These are phyloP conservation scores for Magnusiomyces tetraspermus DNA, from an alignment of 1,139 yeast genomes.

Conservation along the genomic window DNA sequence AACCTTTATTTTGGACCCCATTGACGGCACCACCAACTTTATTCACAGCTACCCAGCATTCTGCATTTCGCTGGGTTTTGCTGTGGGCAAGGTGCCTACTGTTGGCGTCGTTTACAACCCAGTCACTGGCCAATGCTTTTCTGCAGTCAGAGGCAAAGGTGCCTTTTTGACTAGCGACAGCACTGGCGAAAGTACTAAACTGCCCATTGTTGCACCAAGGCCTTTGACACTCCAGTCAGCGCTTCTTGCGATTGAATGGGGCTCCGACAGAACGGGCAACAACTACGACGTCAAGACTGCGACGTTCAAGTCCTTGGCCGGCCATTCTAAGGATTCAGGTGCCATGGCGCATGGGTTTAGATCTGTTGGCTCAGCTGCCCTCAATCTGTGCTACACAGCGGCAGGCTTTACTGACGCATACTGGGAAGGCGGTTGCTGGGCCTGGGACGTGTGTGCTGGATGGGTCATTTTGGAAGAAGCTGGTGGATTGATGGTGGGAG, in stretches of 20 bases:
- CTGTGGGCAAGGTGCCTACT: conserved; percentile 40
- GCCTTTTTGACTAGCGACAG: no score
- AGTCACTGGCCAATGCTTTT: conserved; percentile 40
- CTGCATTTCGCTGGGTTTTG: conserved; percentile 50
- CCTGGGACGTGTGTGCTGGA: conserved; percentile 61
- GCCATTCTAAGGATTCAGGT: conserved; percentile 35
- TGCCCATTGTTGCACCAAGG: conserved; percentile 34
- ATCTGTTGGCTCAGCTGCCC: conserved; percentile 51
- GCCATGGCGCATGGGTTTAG: conserved; percentile 53
- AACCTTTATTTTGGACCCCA: conserved; percentile 53
- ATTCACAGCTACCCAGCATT: conserved; percentile 51
- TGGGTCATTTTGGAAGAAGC: conserved; percentile 52
- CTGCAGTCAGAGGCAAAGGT: conserved; percentile 46
- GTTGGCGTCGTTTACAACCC: conserved; percentile 56
- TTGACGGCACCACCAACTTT: conserved; percentile 57
- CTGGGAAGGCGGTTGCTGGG: conserved; percentile 58
- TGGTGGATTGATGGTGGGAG: conserved; percentile 48
- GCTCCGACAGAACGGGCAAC: conserved; percentile 45
- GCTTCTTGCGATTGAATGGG: conserved; percentile 51
- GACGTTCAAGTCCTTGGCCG: conserved; percentile 40
- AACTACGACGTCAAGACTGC: conserved; percentile 41
- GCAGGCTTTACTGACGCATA: conserved; percentile 48
- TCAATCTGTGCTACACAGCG: conserved; percentile 47
- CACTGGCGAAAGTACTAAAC: conserved; percentile 34
- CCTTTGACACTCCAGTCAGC: conserved; percentile 42